These are phyloP conservation scores for Dictyostelium capitatum DNA, from an alignment of 78 protist species.

Conservation along the genomic window DNA sequence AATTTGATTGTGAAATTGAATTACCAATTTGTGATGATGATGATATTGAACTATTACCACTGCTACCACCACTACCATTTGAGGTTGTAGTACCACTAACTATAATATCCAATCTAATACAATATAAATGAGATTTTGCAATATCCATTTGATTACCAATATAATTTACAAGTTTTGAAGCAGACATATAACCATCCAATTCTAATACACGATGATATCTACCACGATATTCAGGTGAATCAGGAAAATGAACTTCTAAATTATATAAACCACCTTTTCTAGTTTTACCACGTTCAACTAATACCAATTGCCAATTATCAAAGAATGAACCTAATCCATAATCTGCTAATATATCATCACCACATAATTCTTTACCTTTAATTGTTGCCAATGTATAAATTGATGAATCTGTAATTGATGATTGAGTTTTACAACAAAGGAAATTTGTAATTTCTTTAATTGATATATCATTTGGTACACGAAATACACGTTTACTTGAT, in stretches of 20 bases:
- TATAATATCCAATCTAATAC: constrained; percentile 14
- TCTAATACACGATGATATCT: constrained; percentile 21
- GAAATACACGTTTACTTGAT: constrained; percentile 27
- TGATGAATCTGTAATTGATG: background rate
- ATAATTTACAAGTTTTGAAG: constrained; percentile 2
- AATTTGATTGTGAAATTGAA: background rate
- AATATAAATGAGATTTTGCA: constrained; percentile 33
- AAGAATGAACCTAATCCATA: constrained; percentile 73
- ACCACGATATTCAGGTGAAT: constrained; percentile 36
- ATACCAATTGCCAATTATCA: constrained; percentile 72
- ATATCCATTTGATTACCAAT: constrained; percentile 57
- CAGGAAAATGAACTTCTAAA: constrained; percentile 70
- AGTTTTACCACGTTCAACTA: constrained; percentile 41
- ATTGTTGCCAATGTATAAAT: constrained; percentile 41
- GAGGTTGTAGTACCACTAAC: background rate
- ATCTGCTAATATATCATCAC: constrained; percentile 14
- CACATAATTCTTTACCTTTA: constrained; percentile 40
- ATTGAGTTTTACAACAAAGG: constrained; percentile 36
- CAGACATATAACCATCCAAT: constrained; percentile 50
- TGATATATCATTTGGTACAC: constrained; percentile 66
- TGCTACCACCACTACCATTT: background rate
- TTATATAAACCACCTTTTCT: constrained; percentile 53
- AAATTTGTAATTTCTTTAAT: constrained; percentile 41
- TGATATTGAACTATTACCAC: too few species aligned
- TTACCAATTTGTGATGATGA: too few species aligned